Percentiles rank a stretch among this genome's conserved stretches.
Conservation (phyloP, 306 rosid species). For the Acmispon strigosus region DNA sequence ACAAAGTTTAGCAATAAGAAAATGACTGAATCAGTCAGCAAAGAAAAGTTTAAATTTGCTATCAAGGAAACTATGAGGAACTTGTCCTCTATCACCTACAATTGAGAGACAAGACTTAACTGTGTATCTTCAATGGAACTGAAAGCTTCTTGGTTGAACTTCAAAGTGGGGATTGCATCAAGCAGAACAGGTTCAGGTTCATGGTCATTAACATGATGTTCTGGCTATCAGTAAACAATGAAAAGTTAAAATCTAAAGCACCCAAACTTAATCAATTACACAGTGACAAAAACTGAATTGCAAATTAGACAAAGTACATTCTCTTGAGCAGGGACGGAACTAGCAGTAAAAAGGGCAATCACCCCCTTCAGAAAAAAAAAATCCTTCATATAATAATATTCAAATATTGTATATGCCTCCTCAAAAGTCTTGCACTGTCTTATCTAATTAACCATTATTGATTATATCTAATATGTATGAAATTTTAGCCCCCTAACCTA, state of each 20-base stretch:
- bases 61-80: not conserved
- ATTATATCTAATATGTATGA: no score
- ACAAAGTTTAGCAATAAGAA: not conserved
- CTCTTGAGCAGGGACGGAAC: no score
- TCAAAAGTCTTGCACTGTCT: no score
- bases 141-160: slow-evolving; percentile 74
- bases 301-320: not conserved
- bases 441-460: no score
- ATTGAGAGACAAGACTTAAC: slow-evolving; percentile 49
- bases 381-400: no score
- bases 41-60: not conserved
- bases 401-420: no score
- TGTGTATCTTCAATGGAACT: slow-evolving; percentile 69
- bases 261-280: slow-evolving; percentile 9
- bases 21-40: not conserved
- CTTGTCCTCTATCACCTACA: not conserved
- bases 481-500: no score
- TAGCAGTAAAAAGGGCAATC: no score
- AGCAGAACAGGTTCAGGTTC: slow-evolving; percentile 73
- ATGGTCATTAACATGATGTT: slow-evolving; percentile 52
- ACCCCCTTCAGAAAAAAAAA: no score
- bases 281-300: not conserved
- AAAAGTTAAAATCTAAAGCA: slow-evolving; percentile 36
- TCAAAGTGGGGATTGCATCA: slow-evolving; percentile 91
- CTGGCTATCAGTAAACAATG: slow-evolving; percentile 76